Evolutionary conservation across 2,329 filamentous ascomycete genomes (phyloP), one percentile per base, ranked within the genome.

Genomic region (Rhynchosporium agropyri): DNA sequence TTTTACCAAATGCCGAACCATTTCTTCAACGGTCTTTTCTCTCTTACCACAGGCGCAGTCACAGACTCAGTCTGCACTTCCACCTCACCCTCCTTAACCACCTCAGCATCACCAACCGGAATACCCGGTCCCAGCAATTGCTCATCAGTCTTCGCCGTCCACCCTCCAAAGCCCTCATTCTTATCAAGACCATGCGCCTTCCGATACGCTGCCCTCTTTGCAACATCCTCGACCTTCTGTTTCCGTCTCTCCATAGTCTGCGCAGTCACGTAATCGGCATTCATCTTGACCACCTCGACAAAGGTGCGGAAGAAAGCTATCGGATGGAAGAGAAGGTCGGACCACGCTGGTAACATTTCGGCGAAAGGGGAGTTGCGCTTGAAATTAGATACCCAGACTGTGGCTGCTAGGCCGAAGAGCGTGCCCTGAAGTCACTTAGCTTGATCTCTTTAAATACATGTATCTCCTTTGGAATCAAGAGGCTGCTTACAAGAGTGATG

Each of bases 131-230:
- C 77, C 56, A 75, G 61, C 9, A 64, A 60, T 51, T 74, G 65
- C 29, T 59, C 62, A 66, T 74, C 77, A 66, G 38, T 73, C 73
- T 68, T 79, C 67, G 77, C 75, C 12, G 74, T 77, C 79, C 80
- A 80, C 3, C 79, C 78, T 7, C 79, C 80, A 70, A 88, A 80
- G 38, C 81, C 81, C 58, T 84, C 79, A 71, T 83, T 81, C 70
- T 83, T 79, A 75, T 92, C 89, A 72, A 96, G 76, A 9, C 92
- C 92, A 80, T 97, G 92, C 65, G 89, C 91, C 77, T 91, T 88
- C 72, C 93, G 87, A 78, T 92, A 99, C 76, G 90, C 87, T 65
- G 85, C 85, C 71, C 94, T 84, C 85, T 97, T 97, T 76, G 89
- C 84, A 33, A 95, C 89, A 78, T 99, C 95, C 69, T 97, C 92